A percentile compares a stretch with the other conserved stretches of the same genome.
These are phyloP conservation scores for Clarireedia paspali DNA, from an alignment of 2,329 filamentous ascomycete genomes.

Conservation along the genomic window DNA sequence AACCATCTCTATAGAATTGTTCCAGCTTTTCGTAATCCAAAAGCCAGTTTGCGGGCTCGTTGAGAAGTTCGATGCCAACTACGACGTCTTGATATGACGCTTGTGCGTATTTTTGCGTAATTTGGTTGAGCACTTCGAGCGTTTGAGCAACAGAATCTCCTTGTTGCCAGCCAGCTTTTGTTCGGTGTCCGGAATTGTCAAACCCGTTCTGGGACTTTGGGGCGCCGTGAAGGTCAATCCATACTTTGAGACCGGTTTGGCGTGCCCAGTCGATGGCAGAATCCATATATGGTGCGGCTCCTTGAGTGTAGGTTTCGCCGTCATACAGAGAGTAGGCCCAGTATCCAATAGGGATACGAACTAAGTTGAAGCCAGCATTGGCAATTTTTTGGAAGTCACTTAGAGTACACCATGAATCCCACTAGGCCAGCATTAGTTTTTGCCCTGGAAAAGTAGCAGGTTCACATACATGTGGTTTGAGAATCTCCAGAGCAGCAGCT, in stretches of 20 bases:
- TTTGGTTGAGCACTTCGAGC: constrained; percentile 46
- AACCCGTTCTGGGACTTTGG: constrained; percentile 53
- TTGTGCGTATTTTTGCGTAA: constrained; percentile 49
- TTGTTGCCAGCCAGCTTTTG: constrained; percentile 36
- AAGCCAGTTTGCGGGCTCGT: constrained; percentile 38
- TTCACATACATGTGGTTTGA: constrained; percentile 36
- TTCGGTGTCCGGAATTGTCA: constrained; percentile 51
- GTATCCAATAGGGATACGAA: constrained; percentile 51
- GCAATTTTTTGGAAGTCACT: constrained; percentile 49
- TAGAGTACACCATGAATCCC: constrained; percentile 27
- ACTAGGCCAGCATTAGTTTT: constrained; percentile 15
- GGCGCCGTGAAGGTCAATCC: constrained; percentile 51
- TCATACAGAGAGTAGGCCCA: constrained; percentile 48
- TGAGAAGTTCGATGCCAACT: constrained; percentile 47
- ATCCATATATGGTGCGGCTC: constrained; percentile 45
- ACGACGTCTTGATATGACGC: constrained; percentile 49
- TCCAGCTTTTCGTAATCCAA: constrained; percentile 30
- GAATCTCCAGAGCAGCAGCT: constrained; percentile 41
- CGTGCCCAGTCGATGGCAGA: constrained; percentile 49
- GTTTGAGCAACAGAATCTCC: constrained; percentile 43
- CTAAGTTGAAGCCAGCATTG: constrained; percentile 48
- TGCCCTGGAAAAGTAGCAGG: constrained; percentile 25
- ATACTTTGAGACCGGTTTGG: constrained; percentile 43
- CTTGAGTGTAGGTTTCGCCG: constrained; percentile 42
- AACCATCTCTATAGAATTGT: constrained; percentile 43